Evolutionary conservation across 192 early-diverging fungal species (phyloP).

Genomic region (Gaertneriomyces sp.): DNA sequence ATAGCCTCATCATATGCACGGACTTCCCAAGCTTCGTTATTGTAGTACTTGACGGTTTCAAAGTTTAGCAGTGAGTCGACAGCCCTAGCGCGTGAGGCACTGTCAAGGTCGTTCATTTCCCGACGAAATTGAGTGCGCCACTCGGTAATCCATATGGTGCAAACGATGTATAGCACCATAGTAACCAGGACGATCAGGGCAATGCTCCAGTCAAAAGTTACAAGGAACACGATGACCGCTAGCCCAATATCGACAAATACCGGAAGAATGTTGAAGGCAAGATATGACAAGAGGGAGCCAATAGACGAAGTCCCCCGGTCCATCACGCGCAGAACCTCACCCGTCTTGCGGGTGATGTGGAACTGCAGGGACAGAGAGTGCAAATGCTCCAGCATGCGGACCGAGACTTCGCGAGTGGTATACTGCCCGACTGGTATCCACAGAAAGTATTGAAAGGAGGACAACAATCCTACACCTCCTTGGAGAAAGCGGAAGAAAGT

Average conservation of each 20-base stretch:
- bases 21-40: slow-evolving; percentile 83
- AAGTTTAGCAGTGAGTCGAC: slow-evolving; percentile 96
- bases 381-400: slow-evolving; percentile 85
- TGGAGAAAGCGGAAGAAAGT: slow-evolving; percentile 69
- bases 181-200: slow-evolving; percentile 83
- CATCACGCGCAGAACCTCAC: slow-evolving; percentile 89
- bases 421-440: slow-evolving; percentile 95
- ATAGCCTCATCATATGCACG: slow-evolving; percentile 75
- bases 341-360: slow-evolving; percentile 92
- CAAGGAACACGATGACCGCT: slow-evolving; percentile 57
- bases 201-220: slow-evolving; percentile 67
- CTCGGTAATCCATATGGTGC: slow-evolving; percentile 82
- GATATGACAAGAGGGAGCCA: slow-evolving; percentile 66
- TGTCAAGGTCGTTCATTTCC: slow-evolving; percentile 80
- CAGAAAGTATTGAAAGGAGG: slow-evolving; percentile 73
- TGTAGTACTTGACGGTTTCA: slow-evolving; percentile 99
- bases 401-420: slow-evolving; percentile 86
- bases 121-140: slow-evolving; percentile 67
- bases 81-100: slow-evolving; percentile 65
- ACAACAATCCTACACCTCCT: slow-evolving; percentile 67
- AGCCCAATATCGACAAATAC: slow-evolving; percentile 80
- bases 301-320: slow-evolving; percentile 68
- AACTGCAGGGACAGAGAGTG: slow-evolving; percentile 85
- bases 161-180: slow-evolving; percentile 78
- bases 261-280: slow-evolving; percentile 90